Evolutionary conservation across 768 basidiomycete genomes (phyloP), one percentile per base, ranked within the genome.

Genomic region (Podaxis pistillaris): DNA sequence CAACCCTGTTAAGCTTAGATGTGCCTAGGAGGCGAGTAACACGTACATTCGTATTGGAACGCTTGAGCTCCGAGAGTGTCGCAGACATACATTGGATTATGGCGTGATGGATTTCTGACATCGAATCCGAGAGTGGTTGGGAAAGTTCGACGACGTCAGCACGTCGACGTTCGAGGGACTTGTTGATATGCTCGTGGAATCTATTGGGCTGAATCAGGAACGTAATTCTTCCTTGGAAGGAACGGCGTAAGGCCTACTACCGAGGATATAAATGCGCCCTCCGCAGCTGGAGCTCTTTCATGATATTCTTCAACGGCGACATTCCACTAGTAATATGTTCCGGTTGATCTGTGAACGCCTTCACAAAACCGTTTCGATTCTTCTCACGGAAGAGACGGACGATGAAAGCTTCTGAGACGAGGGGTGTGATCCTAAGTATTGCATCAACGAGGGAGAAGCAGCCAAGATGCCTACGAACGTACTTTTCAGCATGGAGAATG

Each of bases 301-400:
- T 87, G 65, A 96, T 90, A 58, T 89, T 94, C 68, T 88, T 91
- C 22, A 99, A 78, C 1, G 97, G 97, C 1, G 93, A 94, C 72
- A 98, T 75, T 1, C 96, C 96, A 65, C 87, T 93, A 0, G 91
- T 95, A 64, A 99, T 97, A 65, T 90, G 86, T 72, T 98, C 97
- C 3, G 96, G 95, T 68, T 98, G 91, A 73, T 98, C 97, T 1
- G 94, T 93, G 71, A 99, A 97, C 0, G 94, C 97, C 74, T 99
- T 98, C 66, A 98, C 78, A 73, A 98, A 99, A 1, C 96, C 96
- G 1, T 79, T 81, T 71, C 83, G 85, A 77, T 98, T 99, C 76
- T 89, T 87, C 74, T 97, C 89, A 46, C 96, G 85, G 71, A 90
- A 98, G 2, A 97, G 78, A 2, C 96, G 86, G 54, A 95, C 89